Evolutionary conservation across 192 early-diverging fungal species (phyloP), one percentile per base, ranked within the genome.

Genomic region (Rhizophlyctis rosea): DNA sequence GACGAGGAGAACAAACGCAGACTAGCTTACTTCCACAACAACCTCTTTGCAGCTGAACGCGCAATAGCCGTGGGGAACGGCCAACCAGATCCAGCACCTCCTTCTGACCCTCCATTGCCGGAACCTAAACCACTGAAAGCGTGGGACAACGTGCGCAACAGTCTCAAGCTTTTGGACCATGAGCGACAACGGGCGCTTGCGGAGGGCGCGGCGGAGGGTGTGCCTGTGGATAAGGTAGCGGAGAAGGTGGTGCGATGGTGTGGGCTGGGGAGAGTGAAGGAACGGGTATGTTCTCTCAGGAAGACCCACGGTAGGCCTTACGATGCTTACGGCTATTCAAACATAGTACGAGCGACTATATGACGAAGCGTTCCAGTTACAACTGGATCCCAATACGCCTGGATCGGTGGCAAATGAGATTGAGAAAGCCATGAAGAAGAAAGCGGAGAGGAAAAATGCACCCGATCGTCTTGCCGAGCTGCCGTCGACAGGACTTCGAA

Each of bases 391-490:
- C 16, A 57, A 57, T n/a, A 57, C 27, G 16, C 30, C 56, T 11
- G 56, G 56, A 33, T 57, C 56, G 11, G 32, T 57, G 24, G 56
- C 56, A n/a, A 11, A 21, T 16, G 27, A 57, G 56, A 32, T 57
- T 11, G 56, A 57, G 16, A 9, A 34, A 32, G 34, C 24, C 16
- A n/a, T 57, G 56, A 33, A n/a, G 1, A n/a, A 14, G 33, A 80
- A 80, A 36, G 48, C 73, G 3, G 34, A n/a, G 25, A 24, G 13
- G 31, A 30, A 14, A 31, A 31, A 32, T n/a, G 1, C 34, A n/a
- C 27, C 25, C 16, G 33, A 33, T 33, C 56, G 56, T 7, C 13
- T 61, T 33, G 23, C 9, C 24, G 16, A 31, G 21, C 33, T 24
- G 57, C 16, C 33, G 25, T 36, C 57, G 18, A 44, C 39, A 7